Evolutionary conservation across 371 early-diverging fungal genomes (phyloP), one percentile per base, ranked within the genome.

Genomic region (Syncephalastrum racemosum): DNA sequence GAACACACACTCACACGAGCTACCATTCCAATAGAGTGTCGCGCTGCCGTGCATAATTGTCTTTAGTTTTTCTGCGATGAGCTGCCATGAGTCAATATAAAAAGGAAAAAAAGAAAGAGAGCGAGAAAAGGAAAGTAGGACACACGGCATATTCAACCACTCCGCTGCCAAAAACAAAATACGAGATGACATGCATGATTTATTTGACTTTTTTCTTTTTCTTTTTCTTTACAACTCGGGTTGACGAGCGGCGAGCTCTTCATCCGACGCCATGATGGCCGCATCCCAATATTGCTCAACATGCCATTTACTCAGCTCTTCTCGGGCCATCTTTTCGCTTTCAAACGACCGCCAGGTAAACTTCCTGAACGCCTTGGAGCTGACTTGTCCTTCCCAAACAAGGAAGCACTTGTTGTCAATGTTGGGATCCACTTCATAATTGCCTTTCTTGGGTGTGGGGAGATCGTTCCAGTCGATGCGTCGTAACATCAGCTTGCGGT

Each of bases 401-500:
- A 97, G 58, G 22, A 78, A 70, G 67, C 98, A 98, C 50, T 81
- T 79, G 70, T 96, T 95, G 31, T 84, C 81, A 67, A 68, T 70
- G 16, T 57, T 68, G 4, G 66, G 71, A 6, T 69, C 72, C 14
- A 62, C 71, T 15, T 46, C 60, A n/a, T 56, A 53, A 20, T 64
- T 58, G 24, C 72, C 74, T 22, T 80, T 83, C 14, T 79, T 67
- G 6, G 77, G 77, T 23, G 71, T 63, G 6, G 70, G 71, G 42
- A 64, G 49, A 50, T 88, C 87, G 16, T 82, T 74, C 99, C 99
- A 98, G 60, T 96, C 87, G 60, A 98, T 97, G 25, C 99, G 85
- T 24, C 92, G 75, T n/a, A 96, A 73, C 97, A 98, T 93, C 19
- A 98, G 77, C 63, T 94, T 93, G 67, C 95, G 97, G 81, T 94